These are phyloP conservation scores for Salvia splendens DNA, from an alignment of 257 asterid genomes.

Conservation along the genomic window DNA sequence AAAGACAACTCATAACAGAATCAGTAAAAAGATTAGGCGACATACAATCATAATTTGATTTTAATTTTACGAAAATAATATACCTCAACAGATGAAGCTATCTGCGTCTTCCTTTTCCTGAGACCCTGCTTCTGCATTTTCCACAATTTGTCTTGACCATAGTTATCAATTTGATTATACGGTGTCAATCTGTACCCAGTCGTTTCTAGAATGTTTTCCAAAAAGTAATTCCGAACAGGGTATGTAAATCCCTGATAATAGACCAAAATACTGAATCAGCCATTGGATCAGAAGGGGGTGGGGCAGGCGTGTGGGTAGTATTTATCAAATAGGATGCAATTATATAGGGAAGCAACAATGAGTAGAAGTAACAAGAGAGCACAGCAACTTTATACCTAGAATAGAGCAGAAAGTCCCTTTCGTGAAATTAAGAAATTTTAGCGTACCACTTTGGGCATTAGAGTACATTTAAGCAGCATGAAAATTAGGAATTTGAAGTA, in stretches of 20 bases:
- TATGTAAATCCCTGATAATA: slow-evolving; percentile 78
- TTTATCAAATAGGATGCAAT: neutral
- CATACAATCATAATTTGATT: slow-evolving; percentile 19
- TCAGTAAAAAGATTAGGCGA: neutral
- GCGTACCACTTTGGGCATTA: slow-evolving; percentile 8
- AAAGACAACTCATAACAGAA: slow-evolving; percentile 16
- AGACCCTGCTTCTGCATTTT: slow-evolving; percentile 87
- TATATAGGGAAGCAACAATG: slow-evolving; percentile 13
- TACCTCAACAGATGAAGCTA: slow-evolving; percentile 95
- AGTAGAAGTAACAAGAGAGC: neutral
- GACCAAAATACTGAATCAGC: slow-evolving; percentile 23
- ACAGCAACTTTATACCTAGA: neutral
- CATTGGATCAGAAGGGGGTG: neutral
- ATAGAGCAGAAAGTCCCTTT: slow-evolving; percentile 1
- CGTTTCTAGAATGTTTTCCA: slow-evolving; percentile 77
- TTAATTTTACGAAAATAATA: slow-evolving; percentile 23
- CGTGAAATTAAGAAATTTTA: slow-evolving; percentile 9
- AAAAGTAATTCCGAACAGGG: slow-evolving; percentile 76
- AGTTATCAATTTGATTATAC: slow-evolving; percentile 86
- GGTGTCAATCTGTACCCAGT: slow-evolving; percentile 76
- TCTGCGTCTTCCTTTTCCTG: slow-evolving; percentile 80
- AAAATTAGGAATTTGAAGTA: slow-evolving; percentile 15
- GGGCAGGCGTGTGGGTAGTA: neutral
- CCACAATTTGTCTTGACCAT: slow-evolving; percentile 95
- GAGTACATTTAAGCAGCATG: neutral